A percentile compares a stretch with the other conserved stretches of the same genome.
Evolutionary conservation across 2,329 filamentous ascomycete species (phyloP).

Genomic region (Helotiales sp.): DNA sequence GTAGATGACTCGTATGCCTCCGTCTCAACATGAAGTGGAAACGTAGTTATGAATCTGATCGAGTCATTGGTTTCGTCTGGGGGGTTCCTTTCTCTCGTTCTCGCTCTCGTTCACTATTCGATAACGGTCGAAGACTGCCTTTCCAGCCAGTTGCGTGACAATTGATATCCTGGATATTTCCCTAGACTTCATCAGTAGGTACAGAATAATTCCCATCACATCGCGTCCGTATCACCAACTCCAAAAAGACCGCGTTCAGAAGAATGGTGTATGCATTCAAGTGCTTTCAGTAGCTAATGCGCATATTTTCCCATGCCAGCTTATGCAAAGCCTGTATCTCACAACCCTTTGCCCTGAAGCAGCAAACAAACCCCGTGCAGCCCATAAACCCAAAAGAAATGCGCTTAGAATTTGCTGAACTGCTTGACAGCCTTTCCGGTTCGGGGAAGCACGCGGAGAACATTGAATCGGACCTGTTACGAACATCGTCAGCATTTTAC

Average conservation of each 20-base stretch:
- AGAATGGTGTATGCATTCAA: conserved; percentile 39
- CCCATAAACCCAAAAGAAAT: conserved; percentile 42
- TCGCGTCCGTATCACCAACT: conserved; percentile 8
- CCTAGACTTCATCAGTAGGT: no score
- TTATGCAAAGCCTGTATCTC: conserved; percentile 38
- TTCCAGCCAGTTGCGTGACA: no score
- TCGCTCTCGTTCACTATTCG: no score
- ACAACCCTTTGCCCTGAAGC: conserved; percentile 41
- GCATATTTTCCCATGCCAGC: conserved; percentile 39
- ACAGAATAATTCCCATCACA: not conserved
- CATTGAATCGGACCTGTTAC: conserved; percentile 94
- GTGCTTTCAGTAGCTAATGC: conserved; percentile 41
- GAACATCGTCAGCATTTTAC: conserved; percentile 25
- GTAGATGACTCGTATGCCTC: no score
- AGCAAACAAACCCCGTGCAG: conserved; percentile 44
- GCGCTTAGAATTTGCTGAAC: conserved; percentile 95
- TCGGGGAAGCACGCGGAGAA: conserved; percentile 96
- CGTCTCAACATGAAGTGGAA: no score
- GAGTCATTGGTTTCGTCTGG: no score
- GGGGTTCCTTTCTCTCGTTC: no score
- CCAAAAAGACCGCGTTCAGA: conserved; percentile 22
- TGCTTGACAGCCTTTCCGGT: conserved; percentile 97
- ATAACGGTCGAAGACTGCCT: no score
- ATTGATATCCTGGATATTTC: no score
- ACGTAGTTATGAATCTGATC: no score